These are phyloP conservation scores for Neoascochyta sp. DNA, from an alignment of 2,329 filamentous ascomycete genomes.

Conservation along the genomic window DNA sequence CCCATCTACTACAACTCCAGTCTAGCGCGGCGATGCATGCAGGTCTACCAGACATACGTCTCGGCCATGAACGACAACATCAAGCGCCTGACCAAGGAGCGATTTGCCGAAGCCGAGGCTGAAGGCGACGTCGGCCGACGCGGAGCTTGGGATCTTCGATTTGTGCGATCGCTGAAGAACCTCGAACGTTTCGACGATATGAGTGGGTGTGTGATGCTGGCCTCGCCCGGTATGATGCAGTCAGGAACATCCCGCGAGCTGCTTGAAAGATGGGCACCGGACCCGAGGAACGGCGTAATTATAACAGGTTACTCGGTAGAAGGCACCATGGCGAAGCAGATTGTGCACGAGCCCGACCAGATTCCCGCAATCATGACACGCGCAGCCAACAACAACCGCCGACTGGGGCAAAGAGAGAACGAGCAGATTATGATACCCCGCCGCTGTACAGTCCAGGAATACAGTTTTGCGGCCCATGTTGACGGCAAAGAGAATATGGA, in stretches of 20 bases:
- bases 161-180: slow-evolving; percentile 85
- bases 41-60: slow-evolving; percentile 97
- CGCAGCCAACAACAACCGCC: slow-evolving; percentile 50
- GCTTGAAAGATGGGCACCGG: slow-evolving; percentile 92
- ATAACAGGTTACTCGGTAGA: slow-evolving; percentile 99
- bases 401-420: slow-evolving; percentile 62
- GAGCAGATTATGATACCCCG: slow-evolving; percentile 89
- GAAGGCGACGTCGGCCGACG: slow-evolving; percentile 70
- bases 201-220: slow-evolving; percentile 93
- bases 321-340: slow-evolving; percentile 94
- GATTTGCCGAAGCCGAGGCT: slow-evolving; percentile 85
- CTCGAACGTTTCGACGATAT: slow-evolving; percentile 95
- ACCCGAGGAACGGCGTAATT: slow-evolving; percentile 94
- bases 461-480: slow-evolving; percentile 93
- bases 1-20: slow-evolving; percentile 98
- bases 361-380: slow-evolving; percentile 88
- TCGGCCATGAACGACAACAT: slow-evolving; percentile 99
- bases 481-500: slow-evolving; percentile 94
- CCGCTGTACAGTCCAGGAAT: slow-evolving; percentile 88
- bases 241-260: slow-evolving; percentile 91
- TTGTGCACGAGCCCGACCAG: slow-evolving; percentile 90
- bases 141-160: slow-evolving; percentile 96
- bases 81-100: slow-evolving; percentile 87
- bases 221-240: slow-evolving; percentile 96
- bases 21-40: slow-evolving; percentile 93